Evolutionary conservation across 352 stramenopile genomes (phyloP).

Genomic region (Phytopythium ostracodes): DNA sequence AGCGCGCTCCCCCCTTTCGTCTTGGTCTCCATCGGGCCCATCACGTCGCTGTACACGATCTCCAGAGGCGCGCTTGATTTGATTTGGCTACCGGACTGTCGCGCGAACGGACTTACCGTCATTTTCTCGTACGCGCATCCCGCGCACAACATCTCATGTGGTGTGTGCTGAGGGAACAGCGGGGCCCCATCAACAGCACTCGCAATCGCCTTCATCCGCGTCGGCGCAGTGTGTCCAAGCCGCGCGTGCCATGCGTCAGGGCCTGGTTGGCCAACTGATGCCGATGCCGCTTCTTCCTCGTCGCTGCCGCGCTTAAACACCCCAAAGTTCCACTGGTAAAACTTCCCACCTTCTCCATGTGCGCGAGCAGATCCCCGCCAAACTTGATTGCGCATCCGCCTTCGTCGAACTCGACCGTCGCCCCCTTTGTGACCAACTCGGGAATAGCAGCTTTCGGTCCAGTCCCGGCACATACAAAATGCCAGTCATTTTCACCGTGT

Average conservation of each 20-base stretch:
- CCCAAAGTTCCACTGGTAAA: constrained; percentile 4
- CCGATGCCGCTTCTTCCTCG: constrained; percentile 8
- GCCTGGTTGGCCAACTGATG: neutral
- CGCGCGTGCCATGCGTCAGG: constrained; percentile 13
- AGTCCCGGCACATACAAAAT: constrained; percentile 17
- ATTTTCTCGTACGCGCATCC: constrained; percentile 20
- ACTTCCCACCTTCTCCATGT: constrained; percentile 1
- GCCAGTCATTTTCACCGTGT: constrained; percentile 11
- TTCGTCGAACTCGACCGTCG: constrained; percentile 5
- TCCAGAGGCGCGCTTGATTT: constrained; percentile 10
- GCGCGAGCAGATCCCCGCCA: neutral
- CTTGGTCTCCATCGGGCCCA: constrained; percentile 10
- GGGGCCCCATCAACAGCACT: constrained; percentile 1
- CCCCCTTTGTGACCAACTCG: constrained; percentile 7
- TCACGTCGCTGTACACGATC: constrained; percentile 15
- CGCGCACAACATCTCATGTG: constrained; percentile 9
- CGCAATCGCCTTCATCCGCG: neutral
- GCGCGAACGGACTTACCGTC: neutral
- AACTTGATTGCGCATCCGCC: neutral
- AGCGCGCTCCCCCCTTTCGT: constrained; percentile 11
- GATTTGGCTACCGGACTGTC: constrained; percentile 9
- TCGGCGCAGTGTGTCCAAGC: constrained; percentile 9
- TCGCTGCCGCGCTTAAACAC: neutral
- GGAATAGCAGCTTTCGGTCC: constrained; percentile 16
- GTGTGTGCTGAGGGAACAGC: neutral